phyloP scores from a whole-genome alignment of 257 asterid genomes.

The Solanum sejunctum region DNA sequence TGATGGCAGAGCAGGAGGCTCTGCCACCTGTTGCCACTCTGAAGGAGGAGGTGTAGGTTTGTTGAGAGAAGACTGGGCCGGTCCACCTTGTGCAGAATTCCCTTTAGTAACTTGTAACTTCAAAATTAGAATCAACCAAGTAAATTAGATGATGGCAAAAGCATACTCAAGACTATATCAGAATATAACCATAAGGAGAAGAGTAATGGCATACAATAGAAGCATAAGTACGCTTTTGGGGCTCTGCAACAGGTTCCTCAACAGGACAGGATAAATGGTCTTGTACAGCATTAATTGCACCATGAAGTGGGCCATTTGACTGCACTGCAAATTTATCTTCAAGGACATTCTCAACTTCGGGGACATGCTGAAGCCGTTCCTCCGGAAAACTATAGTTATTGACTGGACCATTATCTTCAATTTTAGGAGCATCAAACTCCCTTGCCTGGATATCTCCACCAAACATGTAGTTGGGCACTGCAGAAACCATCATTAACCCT shows the following conservation, averaged over 20 bases:
- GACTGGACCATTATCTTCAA: constrained; percentile 36
- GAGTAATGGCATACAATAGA: constrained; percentile 61
- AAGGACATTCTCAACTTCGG: constrained; percentile 44
- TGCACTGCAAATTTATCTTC: constrained; percentile 51
- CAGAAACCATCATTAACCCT: constrained; percentile 3
- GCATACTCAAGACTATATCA: neutral
- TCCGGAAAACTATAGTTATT: constrained; percentile 40
- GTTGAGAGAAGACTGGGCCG: constrained; percentile 24
- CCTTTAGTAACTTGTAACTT: constrained; percentile 67
- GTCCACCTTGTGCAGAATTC: constrained; percentile 35
- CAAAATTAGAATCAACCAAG: neutral
- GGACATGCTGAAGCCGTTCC: constrained; percentile 47
- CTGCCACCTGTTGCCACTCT: constrained; percentile 58
- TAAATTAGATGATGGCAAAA: neutral
- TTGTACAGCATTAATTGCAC: constrained; percentile 38
- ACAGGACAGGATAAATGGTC: constrained; percentile 47
- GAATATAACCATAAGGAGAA: neutral
- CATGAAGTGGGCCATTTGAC: constrained; percentile 67
- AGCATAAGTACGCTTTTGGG: constrained; percentile 93
- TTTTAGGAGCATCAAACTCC: constrained; percentile 41
- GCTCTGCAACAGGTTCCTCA: constrained; percentile 62
- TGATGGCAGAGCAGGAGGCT: constrained; percentile 36
- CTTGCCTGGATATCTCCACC: constrained; percentile 57
- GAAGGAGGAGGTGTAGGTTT: constrained; percentile 30
- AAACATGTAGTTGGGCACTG: constrained; percentile 54